A percentile compares a stretch with the other conserved stretches of the same genome.
Evolutionary conservation across 768 basidiomycete species (phyloP).

Genomic region (Clitopilus passeckerianus): DNA sequence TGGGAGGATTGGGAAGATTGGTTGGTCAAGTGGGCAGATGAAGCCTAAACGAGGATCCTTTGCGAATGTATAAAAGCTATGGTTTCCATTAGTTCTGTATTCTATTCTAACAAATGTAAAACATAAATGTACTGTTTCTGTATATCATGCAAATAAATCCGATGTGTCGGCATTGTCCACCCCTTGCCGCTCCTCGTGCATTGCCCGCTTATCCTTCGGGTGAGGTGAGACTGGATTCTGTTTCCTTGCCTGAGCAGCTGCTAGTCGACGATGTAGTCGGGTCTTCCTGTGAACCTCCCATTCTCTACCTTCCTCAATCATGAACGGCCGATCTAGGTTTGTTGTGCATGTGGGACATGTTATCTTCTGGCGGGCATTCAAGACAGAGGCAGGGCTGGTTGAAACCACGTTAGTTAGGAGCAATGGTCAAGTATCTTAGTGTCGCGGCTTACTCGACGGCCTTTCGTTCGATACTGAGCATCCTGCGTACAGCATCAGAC

Average conservation of each 20-base stretch:
- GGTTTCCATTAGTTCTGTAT: background rate
- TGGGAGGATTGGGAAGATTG: conserved; percentile 47
- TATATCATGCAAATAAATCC: background rate
- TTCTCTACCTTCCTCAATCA: conserved; percentile 49
- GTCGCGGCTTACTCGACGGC: conserved; percentile 35
- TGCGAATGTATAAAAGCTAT: background rate
- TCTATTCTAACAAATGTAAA: background rate
- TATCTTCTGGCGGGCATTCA: conserved; percentile 51
- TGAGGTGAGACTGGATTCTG: background rate
- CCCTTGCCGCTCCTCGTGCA: background rate
- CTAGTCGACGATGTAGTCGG: conserved; percentile 47
- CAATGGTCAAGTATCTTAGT: conserved; percentile 1
- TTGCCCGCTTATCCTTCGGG: background rate
- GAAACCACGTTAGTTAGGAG: background rate
- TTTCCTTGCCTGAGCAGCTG: conserved; percentile 17
- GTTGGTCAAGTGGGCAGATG: conserved; percentile 40
- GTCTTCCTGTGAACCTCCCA: conserved; percentile 59
- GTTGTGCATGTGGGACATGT: conserved; percentile 62
- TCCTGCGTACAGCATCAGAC: conserved; percentile 46
- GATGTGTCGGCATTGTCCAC: background rate
- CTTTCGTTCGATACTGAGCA: conserved; percentile 44
- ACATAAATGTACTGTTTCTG: background rate
- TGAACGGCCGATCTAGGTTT: conserved; percentile 54
- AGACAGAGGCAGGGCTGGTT: conserved; percentile 50
- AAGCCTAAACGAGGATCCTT: conserved; percentile 16